phyloP scores from a whole-genome alignment of 2,329 filamentous ascomycete species.

The Niveomyces coronatus region DNA sequence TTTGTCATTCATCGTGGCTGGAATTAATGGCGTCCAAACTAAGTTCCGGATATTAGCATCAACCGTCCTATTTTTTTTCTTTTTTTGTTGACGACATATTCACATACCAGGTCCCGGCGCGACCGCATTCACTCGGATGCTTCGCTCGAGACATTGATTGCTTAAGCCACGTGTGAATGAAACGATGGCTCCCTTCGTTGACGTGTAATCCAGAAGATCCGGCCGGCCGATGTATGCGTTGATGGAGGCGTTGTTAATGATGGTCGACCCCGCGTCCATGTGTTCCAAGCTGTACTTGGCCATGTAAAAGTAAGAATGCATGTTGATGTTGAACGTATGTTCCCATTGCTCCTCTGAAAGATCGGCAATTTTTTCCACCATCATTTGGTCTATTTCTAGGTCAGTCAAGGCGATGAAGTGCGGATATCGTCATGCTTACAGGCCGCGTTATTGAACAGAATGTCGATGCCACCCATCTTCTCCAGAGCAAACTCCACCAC shows the following conservation, averaged over 20 bases:
- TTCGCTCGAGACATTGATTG: slow-evolving; percentile 62
- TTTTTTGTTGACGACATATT: background rate
- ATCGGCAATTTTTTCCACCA: slow-evolving; percentile 60
- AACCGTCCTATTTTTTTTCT: background rate
- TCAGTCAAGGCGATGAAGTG: background rate
- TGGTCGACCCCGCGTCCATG: slow-evolving; percentile 62
- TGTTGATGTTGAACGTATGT: slow-evolving; percentile 72
- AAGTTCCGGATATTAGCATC: background rate
- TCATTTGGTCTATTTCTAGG: slow-evolving; percentile 37
- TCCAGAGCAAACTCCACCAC: slow-evolving; percentile 56
- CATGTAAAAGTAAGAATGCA: slow-evolving; percentile 72
- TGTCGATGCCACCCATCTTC: slow-evolving; percentile 59
- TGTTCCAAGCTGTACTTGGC: slow-evolving; percentile 67
- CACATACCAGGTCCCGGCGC: slow-evolving; percentile 54
- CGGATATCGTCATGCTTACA: slow-evolving; percentile 36
- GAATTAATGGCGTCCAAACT: slow-evolving; percentile 69
- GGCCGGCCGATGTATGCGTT: slow-evolving; percentile 75
- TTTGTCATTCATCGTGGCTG: slow-evolving; percentile 58
- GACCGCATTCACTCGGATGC: slow-evolving; percentile 67
- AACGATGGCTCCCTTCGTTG: slow-evolving; percentile 68
- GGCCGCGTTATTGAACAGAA: slow-evolving; percentile 64
- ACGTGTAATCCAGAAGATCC: slow-evolving; percentile 73
- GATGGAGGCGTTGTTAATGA: slow-evolving; percentile 80
- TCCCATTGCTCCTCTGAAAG: slow-evolving; percentile 70
- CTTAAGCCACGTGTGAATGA: slow-evolving; percentile 69